Evolutionary conservation across 2,329 filamentous ascomycete genomes (phyloP).

Genomic region (Aspergillus costaricaensis): DNA sequence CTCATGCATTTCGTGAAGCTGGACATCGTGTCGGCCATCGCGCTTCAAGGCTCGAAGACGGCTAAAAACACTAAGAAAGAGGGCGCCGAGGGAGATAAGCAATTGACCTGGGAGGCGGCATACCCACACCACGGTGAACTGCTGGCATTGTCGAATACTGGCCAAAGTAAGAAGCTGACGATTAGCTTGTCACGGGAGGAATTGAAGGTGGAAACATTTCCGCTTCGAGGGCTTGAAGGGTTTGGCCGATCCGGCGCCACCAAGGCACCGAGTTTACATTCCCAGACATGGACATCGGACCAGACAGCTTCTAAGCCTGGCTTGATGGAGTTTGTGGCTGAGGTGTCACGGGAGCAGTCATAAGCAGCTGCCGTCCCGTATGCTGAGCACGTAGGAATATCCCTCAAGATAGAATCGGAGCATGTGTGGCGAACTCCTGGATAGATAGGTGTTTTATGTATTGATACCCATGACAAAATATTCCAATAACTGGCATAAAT

Average conservation of each 20-base stretch:
- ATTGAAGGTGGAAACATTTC: constrained; percentile 27
- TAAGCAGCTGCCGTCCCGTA: background rate
- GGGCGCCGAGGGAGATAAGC: background rate
- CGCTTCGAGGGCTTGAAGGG: constrained; percentile 21
- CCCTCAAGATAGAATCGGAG: no score
- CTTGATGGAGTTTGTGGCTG: constrained; percentile 32
- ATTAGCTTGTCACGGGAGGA: constrained; percentile 31
- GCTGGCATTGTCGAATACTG: constrained; percentile 21
- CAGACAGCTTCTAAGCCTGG: constrained; percentile 10
- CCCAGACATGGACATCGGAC: constrained; percentile 28
- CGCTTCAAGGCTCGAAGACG: constrained; percentile 17
- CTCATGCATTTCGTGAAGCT: constrained; percentile 41
- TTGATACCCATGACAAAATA: background rate
- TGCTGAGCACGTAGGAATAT: no score
- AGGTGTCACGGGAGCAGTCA: constrained; percentile 15
- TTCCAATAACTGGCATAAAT: background rate
- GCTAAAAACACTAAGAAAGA: background rate
- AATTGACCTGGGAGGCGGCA: constrained; percentile 30
- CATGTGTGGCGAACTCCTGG: background rate
- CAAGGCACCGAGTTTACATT: constrained; percentile 16
- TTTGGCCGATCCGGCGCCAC: constrained; percentile 12
- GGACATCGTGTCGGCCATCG: constrained; percentile 39
- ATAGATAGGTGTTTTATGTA: background rate
- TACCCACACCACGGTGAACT: constrained; percentile 42
- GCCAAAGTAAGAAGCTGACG: constrained; percentile 35